Base-by-base conservation (phyloP, 164 flowering plant genomes). In the Cinnamomum micranthum region DNA sequence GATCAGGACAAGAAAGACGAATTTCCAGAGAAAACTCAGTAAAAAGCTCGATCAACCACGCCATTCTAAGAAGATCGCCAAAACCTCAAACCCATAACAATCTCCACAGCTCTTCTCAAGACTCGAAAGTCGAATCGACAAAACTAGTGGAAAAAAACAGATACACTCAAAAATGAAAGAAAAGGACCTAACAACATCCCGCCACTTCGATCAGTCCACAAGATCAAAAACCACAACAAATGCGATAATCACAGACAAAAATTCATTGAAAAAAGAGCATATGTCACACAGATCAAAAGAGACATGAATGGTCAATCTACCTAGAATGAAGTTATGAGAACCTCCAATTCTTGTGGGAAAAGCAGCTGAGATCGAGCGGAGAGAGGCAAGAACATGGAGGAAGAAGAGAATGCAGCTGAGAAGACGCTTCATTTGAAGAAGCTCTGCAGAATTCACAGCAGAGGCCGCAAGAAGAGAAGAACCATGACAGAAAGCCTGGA, bases 301-400 rank as follows among this genome's bases (percentile, higher is more conserved):
- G 55, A 69, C 2, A 33, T 11, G 71, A 41, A n/a, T 23, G 4
- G 35, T 19, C 50, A 59, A 73, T 81, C 10, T 33, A 85, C 89
- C 87, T 72, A 80, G 51, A 59, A 77, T 76, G 50, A 78, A 79
- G 50, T 73, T 80, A 62, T 72, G 50, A 67, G 72, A 47, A 51
- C 65, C 76, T 22, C 78, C n/a, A 52, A 66, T 62, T 14, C 3
- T 50, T 23, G 15, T 52, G 6, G 69, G 41, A 75, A 80, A 25
- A 58, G 71, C n/a, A 51, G 81, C 79, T 20, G 82, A 72, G 59
- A 75, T 55, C 7, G 75, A 74, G 67, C 70, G 69, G 7, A 72
- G 35, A n/a, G 72, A 50, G 41, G 59, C 14, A 28, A 70, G 23
- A 28, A 47, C 50, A 50, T n/a, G 28, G 28, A 70, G 5, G 31